Conservation (phyloP, 345 rosid species). For the Fremontodendron californicum region DNA sequence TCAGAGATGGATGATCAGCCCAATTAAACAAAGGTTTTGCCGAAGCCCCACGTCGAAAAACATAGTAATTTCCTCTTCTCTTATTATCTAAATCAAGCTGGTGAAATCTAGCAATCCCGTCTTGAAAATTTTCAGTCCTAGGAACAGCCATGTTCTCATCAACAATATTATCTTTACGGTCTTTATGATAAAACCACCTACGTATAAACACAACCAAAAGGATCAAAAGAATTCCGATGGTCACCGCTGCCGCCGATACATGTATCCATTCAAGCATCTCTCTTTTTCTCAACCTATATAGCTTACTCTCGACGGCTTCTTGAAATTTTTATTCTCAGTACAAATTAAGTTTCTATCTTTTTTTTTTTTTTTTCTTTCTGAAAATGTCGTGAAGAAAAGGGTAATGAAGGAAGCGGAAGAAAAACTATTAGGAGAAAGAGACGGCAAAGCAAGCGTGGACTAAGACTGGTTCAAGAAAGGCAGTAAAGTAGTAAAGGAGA, state of each 20-base stretch:
- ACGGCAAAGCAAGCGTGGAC: constrained; percentile 37
- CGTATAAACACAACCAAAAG: constrained; percentile 34
- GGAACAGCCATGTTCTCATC: constrained; percentile 1
- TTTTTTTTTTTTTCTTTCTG: not conserved
- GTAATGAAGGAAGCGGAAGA: not conserved
- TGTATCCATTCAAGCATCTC: constrained; percentile 44
- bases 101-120: constrained; percentile 58
- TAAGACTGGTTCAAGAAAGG: constrained; percentile 47
- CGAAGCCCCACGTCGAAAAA: constrained; percentile 41
- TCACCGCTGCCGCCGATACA: constrained; percentile 27
- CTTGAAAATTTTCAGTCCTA: constrained; percentile 34
- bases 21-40: constrained; percentile 56
- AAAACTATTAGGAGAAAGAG: constrained; percentile 4
- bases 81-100: constrained; percentile 46
- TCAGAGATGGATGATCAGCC: constrained; percentile 70
- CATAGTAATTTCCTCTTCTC: constrained; percentile 42
- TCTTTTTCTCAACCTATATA: constrained; percentile 4
- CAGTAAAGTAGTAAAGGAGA: constrained; percentile 3
- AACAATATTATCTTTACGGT: constrained; percentile 13
- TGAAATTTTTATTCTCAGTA: not conserved
- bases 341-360: not conserved
- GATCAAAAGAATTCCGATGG: constrained; percentile 23
- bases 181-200: constrained; percentile 40
- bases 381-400: not conserved
- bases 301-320: not conserved